These are phyloP conservation scores for Mycena floridula DNA, from an alignment of 768 basidiomycete species.

Conservation along the genomic window DNA sequence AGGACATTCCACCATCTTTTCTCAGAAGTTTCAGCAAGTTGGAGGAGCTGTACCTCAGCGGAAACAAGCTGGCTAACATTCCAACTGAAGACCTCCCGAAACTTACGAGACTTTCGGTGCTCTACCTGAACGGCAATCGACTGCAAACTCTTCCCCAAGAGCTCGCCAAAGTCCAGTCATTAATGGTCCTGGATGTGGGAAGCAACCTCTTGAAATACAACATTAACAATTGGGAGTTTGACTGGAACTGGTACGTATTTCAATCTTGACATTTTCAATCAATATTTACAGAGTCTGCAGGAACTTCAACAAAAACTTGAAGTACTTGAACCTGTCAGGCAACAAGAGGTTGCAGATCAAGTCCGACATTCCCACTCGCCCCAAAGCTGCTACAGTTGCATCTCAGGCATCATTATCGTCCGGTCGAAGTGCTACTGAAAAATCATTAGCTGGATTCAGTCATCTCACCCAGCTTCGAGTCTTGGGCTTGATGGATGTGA, in stretches of 20 bases:
- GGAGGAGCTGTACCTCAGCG: constrained; percentile 87
- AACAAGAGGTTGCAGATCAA: constrained; percentile 97
- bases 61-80: constrained; percentile 87
- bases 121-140: constrained; percentile 93
- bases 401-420: too few relatives aligned
- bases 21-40: constrained; percentile 65
- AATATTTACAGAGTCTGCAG: constrained; percentile 34
- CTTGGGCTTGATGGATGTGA: constrained; percentile 97
- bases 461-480: constrained; percentile 80
- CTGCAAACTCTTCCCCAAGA: constrained; percentile 91
- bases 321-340: constrained; percentile 93
- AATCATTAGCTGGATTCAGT: constrained; percentile 28
- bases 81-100: constrained; percentile 84
- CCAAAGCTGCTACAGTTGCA: constrained; percentile 95
- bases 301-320: constrained; percentile 93
- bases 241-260: constrained; percentile 96
- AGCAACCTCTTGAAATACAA: constrained; percentile 95
- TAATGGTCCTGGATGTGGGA: constrained; percentile 86
- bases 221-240: constrained; percentile 96
- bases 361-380: constrained; percentile 65
- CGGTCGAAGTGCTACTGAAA: too few relatives aligned
- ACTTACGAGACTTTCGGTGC: constrained; percentile 58
- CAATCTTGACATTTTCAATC: background rate
- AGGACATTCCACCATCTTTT: constrained; percentile 76
- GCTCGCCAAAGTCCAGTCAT: constrained; percentile 70